Evolutionary conservation across 768 basidiomycete genomes (phyloP), one percentile per base, ranked within the genome.

Genomic region (Mycena haematopus): DNA sequence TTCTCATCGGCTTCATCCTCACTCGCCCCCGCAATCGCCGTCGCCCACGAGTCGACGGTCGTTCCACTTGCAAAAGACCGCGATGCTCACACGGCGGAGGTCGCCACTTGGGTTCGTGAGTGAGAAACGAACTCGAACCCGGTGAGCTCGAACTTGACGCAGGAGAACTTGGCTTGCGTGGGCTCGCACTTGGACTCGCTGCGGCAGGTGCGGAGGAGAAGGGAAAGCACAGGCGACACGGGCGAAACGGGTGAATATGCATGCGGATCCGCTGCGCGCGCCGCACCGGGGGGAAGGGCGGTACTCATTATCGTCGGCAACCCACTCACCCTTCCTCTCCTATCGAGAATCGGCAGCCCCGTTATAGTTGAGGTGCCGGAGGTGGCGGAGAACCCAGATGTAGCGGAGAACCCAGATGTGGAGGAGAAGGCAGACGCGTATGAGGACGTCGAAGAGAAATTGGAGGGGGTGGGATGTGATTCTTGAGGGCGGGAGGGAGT

Each of bases 21-120:
- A 21, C n/a, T 33, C 27, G 21, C 35, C 36, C 15, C 53, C 25
- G 19, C 38, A 47, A 42, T 24, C 53, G 65, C 65, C 9, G 65
- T 66, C 42, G 57, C 54, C 19, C 60, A 63, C 42, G 61, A 63
- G 11, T 66, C 65, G 2, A 25, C 44, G 14, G 53, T 56, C 51
- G 65, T 55, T n/a, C 44, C 61, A 24, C 46, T 47, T 24, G 46
- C 46, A 27, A 47, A 47, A 57, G 59, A n/a, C n/a, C 17, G 57
- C 56, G 47, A 58, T 36, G 13, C 60, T 58, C 24, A 27, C 52
- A 55, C 53, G 65, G 24, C 60, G 47, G 38, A 45, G 17, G 36
- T 57, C 51, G 0, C 29, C 29, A 9, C 29, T 9, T 31, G 29
- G 21, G 24, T 10, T 33, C 11, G 49, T 3, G 9, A 54, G n/a